Evolutionary conservation across 2,329 filamentous ascomycete species (phyloP).

Genomic region (Clarireedia homoeocarpa): DNA sequence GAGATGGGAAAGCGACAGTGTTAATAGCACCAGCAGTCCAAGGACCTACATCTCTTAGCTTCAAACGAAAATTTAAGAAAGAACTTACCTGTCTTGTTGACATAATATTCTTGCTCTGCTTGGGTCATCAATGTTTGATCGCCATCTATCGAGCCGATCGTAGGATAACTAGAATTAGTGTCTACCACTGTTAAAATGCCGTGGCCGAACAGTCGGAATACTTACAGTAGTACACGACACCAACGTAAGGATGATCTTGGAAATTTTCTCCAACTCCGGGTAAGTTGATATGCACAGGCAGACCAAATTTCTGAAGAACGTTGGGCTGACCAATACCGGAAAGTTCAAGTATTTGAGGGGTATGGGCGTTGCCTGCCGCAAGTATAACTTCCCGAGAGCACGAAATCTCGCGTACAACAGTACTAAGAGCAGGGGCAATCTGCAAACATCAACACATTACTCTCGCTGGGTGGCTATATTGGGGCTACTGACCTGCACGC

Average conservation of each 20-base stretch:
- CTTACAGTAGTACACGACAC: constrained; percentile 22
- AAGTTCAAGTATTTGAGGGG: constrained; percentile 44
- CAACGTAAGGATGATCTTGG: constrained; percentile 36
- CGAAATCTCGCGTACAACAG: constrained; percentile 15
- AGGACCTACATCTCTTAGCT: neutral
- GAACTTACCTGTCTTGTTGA: constrained; percentile 20
- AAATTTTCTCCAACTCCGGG: constrained; percentile 46
- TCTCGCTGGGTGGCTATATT: neutral
- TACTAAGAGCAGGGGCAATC: constrained; percentile 19
- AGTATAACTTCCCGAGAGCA: constrained; percentile 46
- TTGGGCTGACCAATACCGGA: constrained; percentile 41
- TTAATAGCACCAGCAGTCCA: constrained; percentile 23
- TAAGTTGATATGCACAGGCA: constrained; percentile 35
- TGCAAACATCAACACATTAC: constrained; percentile 5
- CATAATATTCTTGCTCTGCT: constrained; percentile 20
- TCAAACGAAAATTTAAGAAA: neutral
- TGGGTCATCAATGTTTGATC: constrained; percentile 14
- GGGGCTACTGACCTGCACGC: constrained; percentile 32
- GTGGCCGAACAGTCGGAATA: neutral
- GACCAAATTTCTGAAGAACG: constrained; percentile 37
- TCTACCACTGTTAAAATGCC: constrained; percentile 13
- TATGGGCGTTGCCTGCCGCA: constrained; percentile 43
- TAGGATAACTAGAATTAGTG: constrained; percentile 19
- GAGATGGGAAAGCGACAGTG: constrained; percentile 23
- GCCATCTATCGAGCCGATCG: constrained; percentile 14